Conservation (phyloP, 768 basidiomycete genomes). For the Sarcomyxa edulis region DNA sequence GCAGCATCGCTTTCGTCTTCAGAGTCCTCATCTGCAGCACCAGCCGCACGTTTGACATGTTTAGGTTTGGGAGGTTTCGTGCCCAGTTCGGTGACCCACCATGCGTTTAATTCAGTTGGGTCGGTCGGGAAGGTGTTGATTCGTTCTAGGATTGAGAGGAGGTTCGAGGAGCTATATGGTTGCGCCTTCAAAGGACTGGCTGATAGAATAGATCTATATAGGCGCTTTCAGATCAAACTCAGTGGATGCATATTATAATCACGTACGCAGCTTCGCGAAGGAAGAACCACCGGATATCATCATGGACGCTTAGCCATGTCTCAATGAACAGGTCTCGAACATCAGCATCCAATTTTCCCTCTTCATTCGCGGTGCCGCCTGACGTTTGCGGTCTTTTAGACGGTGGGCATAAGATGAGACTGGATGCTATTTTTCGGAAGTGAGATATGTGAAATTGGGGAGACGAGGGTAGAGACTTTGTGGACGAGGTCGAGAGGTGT, state of each 20-base stretch:
- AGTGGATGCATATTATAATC: no score
- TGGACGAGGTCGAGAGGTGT: constrained; percentile 66
- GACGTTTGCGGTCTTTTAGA: constrained; percentile 32
- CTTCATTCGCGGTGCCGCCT: constrained; percentile 12
- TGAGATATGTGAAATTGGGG: constrained; percentile 67
- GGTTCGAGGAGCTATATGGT: constrained; percentile 35
- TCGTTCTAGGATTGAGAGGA: constrained; percentile 61
- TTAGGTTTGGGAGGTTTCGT: constrained; percentile 49
- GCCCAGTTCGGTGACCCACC: constrained; percentile 74
- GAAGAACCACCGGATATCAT: constrained; percentile 89
- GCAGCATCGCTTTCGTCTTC: constrained; percentile 19
- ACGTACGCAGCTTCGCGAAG: constrained; percentile 71
- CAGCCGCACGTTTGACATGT: constrained; percentile 22
- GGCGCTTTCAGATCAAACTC: no score
- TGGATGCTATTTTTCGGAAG: constrained; percentile 59
- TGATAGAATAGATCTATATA: constrained; percentile 17
- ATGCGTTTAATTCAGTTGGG: constrained; percentile 60
- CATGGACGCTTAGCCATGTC: constrained; percentile 71
- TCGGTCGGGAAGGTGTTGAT: constrained; percentile 74
- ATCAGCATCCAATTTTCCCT: constrained; percentile 46
- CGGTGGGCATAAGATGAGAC: constrained; percentile 56
- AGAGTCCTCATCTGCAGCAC: constrained; percentile 27
- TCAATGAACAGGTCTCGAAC: constrained; percentile 60
- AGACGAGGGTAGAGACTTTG: constrained; percentile 33
- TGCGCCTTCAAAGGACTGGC: constrained; percentile 16